Conservation (phyloP, 1,284 basidiomycete species). For the Malassezia arunalokei region DNA sequence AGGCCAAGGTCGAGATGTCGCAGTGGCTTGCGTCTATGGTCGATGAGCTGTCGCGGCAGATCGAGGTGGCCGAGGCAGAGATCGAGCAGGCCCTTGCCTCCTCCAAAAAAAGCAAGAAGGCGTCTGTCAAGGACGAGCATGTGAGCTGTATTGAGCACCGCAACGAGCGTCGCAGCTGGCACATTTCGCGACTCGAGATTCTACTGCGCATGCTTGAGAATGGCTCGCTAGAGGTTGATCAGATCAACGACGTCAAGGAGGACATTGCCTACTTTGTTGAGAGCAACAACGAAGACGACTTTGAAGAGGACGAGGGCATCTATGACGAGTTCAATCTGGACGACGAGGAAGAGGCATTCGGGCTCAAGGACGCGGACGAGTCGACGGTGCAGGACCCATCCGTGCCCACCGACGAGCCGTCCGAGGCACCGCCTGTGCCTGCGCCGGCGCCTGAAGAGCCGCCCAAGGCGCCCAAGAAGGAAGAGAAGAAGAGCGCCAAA, state of each 20-base stretch:
- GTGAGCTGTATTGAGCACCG: slow-evolving; percentile 70
- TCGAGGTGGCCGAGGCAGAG: slow-evolving; percentile 89
- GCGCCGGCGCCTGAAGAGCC: slow-evolving; percentile 5
- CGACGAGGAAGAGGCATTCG: slow-evolving; percentile 61
- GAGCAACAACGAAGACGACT: slow-evolving; percentile 88
- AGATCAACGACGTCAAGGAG: slow-evolving; percentile 72
- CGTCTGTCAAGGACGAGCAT: slow-evolving; percentile 58
- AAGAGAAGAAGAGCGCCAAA: slow-evolving; percentile 18
- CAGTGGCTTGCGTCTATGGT: slow-evolving; percentile 52
- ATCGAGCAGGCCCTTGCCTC: slow-evolving; percentile 73
- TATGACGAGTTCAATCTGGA: slow-evolving; percentile 97
- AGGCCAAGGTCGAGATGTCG: slow-evolving; percentile 83
- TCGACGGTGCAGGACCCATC: neutral
- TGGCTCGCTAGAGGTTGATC: slow-evolving; percentile 71
- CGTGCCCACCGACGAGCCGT: neutral
- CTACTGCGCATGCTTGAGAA: slow-evolving; percentile 88
- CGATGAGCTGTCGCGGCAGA: slow-evolving; percentile 82
- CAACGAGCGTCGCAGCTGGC: slow-evolving; percentile 93
- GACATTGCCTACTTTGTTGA: slow-evolving; percentile 96
- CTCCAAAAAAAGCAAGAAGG: slow-evolving; percentile 60
- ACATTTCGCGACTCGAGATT: slow-evolving; percentile 82
- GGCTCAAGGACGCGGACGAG: slow-evolving; percentile 56
- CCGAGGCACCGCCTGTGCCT: neutral
- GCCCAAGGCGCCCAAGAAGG: slow-evolving; percentile 22
- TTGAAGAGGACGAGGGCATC: slow-evolving; percentile 92